These are phyloP conservation scores for Lithospermum erythrorhizon DNA, from an alignment of 257 asterid species.

Conservation along the genomic window DNA sequence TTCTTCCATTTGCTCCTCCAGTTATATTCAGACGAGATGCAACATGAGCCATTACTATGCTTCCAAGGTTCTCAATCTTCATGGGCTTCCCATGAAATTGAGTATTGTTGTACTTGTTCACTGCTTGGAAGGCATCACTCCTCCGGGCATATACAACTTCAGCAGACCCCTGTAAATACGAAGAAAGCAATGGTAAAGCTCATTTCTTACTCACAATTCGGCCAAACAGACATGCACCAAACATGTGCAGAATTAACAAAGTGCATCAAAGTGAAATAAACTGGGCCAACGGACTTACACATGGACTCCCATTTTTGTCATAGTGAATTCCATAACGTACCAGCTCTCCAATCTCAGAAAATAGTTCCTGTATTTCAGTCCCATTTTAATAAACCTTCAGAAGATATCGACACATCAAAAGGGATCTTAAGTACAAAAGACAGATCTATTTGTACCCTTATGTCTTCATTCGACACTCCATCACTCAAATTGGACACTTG, in stretches of 20 bases:
- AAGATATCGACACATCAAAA: constrained; percentile 24
- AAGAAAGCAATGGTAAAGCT: not conserved
- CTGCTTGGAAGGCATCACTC: constrained; percentile 84
- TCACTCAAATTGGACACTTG: constrained; percentile 60
- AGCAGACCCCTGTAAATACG: constrained; percentile 56
- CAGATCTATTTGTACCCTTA: constrained; percentile 63
- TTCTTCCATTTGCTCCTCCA: constrained; percentile 58
- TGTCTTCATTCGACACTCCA: constrained; percentile 81
- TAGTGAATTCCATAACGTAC: constrained; percentile 71
- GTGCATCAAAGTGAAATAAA: not conserved
- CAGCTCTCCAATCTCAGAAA: constrained; percentile 79
- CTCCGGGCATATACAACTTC: constrained; percentile 69
- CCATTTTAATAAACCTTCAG: constrained; percentile 30
- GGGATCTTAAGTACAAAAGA: constrained; percentile 18
- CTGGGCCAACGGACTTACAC: constrained; percentile 41
- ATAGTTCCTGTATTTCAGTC: constrained; percentile 68
- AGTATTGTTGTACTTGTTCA: constrained; percentile 62
- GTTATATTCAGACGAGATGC: constrained; percentile 64
- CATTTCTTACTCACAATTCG: not conserved
- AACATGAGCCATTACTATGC: constrained; percentile 38
- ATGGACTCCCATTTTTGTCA: constrained; percentile 78
- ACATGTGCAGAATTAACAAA: not conserved
- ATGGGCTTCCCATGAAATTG: constrained; percentile 84
- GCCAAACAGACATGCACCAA: not conserved
- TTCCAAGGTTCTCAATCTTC: constrained; percentile 69